A percentile compares a stretch with the other conserved stretches of the same genome.
phyloP scores from a whole-genome alignment of 2,329 filamentous ascomycete species.

The Neofusicoccum umdonicola region DNA sequence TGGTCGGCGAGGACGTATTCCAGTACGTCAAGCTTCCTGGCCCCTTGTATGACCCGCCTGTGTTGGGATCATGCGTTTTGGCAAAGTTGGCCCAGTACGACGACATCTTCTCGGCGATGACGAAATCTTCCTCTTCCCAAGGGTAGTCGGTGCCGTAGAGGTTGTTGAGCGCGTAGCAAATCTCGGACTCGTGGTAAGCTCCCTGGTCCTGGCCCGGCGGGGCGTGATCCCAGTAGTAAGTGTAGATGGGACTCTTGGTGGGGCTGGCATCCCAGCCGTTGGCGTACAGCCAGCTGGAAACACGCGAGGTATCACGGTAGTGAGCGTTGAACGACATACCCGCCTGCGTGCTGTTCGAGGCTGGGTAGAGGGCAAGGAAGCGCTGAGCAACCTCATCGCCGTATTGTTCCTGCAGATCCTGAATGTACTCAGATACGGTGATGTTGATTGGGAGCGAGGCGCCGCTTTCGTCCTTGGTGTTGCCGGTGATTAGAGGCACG shows the following conservation, averaged over 20 bases:
- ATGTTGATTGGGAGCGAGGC: conserved; percentile 54
- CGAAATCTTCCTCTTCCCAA: conserved; percentile 30
- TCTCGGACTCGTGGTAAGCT: conserved; percentile 40
- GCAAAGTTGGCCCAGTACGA: neutral
- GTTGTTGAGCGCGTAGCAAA: conserved; percentile 39
- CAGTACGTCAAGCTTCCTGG: neutral
- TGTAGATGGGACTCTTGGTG: conserved; percentile 28
- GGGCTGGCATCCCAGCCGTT: conserved; percentile 21
- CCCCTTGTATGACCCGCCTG: neutral
- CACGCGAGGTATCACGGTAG: conserved; percentile 28
- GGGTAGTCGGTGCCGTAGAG: conserved; percentile 29
- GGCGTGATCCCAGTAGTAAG: conserved; percentile 39
- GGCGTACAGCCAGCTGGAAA: conserved; percentile 27
- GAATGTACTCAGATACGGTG: conserved; percentile 49
- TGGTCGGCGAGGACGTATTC: neutral
- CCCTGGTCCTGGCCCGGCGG: conserved; percentile 36
- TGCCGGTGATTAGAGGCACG: conserved; percentile 61
- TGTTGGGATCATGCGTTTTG: neutral
- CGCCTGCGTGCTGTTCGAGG: conserved; percentile 31
- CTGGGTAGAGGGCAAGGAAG: conserved; percentile 29
- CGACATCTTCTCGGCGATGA: conserved; percentile 21
- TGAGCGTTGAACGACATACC: conserved; percentile 30
- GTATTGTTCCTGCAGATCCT: conserved; percentile 32
- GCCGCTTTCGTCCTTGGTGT: conserved; percentile 64
- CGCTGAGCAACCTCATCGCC: conserved; percentile 28